Base-by-base conservation (phyloP, 2,329 filamentous ascomycete genomes). In the Aspergillus caelatus region DNA sequence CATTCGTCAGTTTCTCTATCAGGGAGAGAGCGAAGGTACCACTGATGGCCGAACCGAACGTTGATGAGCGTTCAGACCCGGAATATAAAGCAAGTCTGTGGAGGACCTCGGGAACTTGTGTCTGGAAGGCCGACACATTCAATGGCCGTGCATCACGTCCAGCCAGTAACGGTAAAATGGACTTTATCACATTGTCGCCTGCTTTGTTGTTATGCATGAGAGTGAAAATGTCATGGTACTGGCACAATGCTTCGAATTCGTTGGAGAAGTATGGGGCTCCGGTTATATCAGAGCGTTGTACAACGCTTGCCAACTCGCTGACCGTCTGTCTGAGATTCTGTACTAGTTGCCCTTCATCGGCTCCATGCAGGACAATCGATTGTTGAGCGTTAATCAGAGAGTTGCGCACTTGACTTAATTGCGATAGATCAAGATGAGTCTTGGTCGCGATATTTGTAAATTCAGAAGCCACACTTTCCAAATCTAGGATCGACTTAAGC, bases 1-100 rank as follows among this genome's bases (percentile, higher is more conserved):
- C 75, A 1, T 75, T 78, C 57, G 84, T 79, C 54, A 90, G 76
- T 67, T 84, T 88, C 16, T 80, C 78, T 68, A 91, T 79, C 4
- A 92, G 71, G 0, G 83, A 83, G 26, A 81, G 70, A 8, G 85
- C 83, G 21, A 88, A 69, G 4, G 75, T 78, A 36, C 81, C 81
- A 14, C 78, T 79, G 74, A 85, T 82, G 8, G 84, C 82, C 41
- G 81, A 75, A 0, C 80, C 72, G 6, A 75, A 72, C 63, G 68
- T 69, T 64, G 68, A 68, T 5, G 67, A 59, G 55, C 66, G 69
- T 41, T 70, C 72, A 57, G 72, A 74, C 4, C 78, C 77, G 14
- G 75, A 72, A 48, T 78, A 80, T 1, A 76, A 65, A 4, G 78
- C 73, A 28, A 80, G 58, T 61, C 68, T 75, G 28, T 79, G 73